Evolutionary conservation across 2,329 filamentous ascomycete species (phyloP), one percentile per base, ranked within the genome.

Genomic region (Aciculosporium take): DNA sequence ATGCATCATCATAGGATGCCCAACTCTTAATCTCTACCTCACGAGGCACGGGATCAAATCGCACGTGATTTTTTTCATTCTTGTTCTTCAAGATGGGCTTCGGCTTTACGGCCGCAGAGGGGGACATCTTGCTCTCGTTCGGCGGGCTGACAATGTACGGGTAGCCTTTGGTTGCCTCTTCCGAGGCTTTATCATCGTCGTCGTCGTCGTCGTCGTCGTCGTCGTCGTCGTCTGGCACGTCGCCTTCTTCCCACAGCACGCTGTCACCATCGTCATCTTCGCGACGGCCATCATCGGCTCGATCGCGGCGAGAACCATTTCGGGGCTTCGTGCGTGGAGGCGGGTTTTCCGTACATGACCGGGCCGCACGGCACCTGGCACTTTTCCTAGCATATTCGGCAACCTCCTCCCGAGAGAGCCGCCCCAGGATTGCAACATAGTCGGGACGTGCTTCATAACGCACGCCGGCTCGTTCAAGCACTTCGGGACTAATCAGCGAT

Each of bases 21-120:
- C 53, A 44, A 32, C 50, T 52, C 21, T 52, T 52, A 2, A 54
- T 40, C 37, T 63, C 55, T 32, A 74, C 53, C 52, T 74, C 62
- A 41, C 65, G 54, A 13, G 66, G 65, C 49, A 70, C 63, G 1
- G 65, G 63, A 29, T 69, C 66, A 44, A 74, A 74, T 4, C 67
- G 66, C 5, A 77, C 71, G 35, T 70, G 70, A 45, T 76, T 70
- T 36, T 76, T 70, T 36, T 68, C 67, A 45, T 74, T 73, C 49
- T 66, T 69, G 52, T 77, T 77, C 60, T 77, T 77, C 15, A 77
- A 60, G n/a, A 77, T 77, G 5, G 72, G 68, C 49, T 75, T 76
- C 2, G 73, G 74, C 44, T 52, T 54, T 3, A 58, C 54, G 5
- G 59, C 60, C 37, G 54, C 58, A 1, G 61, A 50, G 0, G 62